Evolutionary conservation across 2,329 filamentous ascomycete genomes (phyloP).

Genomic region (Didymella lethalis): DNA sequence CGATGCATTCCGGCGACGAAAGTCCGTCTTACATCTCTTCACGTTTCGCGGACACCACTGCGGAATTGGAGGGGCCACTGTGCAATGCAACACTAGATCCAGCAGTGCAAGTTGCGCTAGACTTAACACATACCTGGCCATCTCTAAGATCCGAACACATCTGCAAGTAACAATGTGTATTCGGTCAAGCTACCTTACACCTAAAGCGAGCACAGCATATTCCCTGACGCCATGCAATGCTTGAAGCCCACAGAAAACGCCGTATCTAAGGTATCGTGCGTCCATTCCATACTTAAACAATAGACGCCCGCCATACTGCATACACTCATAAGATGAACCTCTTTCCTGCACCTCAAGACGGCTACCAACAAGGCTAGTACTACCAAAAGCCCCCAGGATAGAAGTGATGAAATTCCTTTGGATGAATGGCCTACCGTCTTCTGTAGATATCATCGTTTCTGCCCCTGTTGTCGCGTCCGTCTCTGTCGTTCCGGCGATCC

Average conservation of each 20-base stretch:
- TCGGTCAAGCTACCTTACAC: neutral
- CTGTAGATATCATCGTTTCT: constrained; percentile 41
- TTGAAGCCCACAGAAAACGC: constrained; percentile 4
- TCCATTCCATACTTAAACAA: constrained; percentile 11
- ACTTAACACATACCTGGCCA: neutral
- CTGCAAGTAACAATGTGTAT: neutral
- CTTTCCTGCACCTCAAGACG: too few species aligned
- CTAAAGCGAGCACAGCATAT: neutral
- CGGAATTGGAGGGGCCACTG: too few species aligned
- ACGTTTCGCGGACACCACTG: too few species aligned
- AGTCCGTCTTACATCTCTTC: too few species aligned
- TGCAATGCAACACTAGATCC: neutral
- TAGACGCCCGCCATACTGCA: constrained; percentile 16
- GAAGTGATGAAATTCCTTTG: neutral
- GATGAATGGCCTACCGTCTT: constrained; percentile 23
- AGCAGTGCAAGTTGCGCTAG: neutral
- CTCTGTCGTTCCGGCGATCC: constrained; percentile 39
- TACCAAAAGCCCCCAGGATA: neutral
- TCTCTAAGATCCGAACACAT: too few species aligned
- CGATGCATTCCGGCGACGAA: too few species aligned
- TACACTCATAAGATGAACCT: constrained; percentile 2
- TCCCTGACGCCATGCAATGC: constrained; percentile 15
- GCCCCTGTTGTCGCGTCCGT: constrained; percentile 24
- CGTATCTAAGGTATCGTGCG: constrained; percentile 22
- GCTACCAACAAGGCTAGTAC: neutral